Conservation (phyloP, 495 filamentous ascomycete species). For the Opeltia flavorubescens region DNA sequence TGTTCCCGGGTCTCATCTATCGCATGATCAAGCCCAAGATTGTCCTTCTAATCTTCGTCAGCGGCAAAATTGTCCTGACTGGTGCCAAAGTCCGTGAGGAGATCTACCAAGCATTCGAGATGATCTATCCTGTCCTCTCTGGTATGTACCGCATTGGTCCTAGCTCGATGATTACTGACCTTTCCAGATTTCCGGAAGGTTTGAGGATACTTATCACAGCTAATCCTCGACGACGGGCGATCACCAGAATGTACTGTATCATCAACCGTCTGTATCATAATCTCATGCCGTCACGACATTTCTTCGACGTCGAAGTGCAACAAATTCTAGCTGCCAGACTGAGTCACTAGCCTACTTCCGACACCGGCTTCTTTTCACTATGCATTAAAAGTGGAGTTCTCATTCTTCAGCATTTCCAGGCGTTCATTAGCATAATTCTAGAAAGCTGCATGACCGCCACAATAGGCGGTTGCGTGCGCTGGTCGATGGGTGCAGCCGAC, state of each 20-base stretch:
- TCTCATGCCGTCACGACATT: conserved; percentile 37
- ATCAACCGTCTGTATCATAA: conserved; percentile 46
- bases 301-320: conserved; percentile 2
- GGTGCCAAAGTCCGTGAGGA: conserved; percentile 97
- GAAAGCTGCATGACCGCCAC: conserved; percentile 36
- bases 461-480: conserved; percentile 41
- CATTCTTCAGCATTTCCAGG: not conserved
- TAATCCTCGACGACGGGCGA: conserved; percentile 4
- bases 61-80: conserved; percentile 95
- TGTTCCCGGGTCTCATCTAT: conserved; percentile 99
- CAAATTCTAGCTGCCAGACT: not conserved
- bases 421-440: conserved; percentile 23
- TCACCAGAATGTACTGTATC: conserved; percentile 16
- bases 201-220: conserved; percentile 18
- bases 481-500: conserved; percentile 44
- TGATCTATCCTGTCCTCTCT: conserved; percentile 97
- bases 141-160: conserved; percentile 35
- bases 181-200: conserved; percentile 52
- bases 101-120: conserved; percentile 96
- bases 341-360: not conserved
- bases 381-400: conserved; percentile 4
- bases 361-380: not conserved
- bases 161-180: conserved; percentile 16
- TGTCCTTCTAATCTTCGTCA: conserved; percentile 96
- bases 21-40: conserved; percentile 99